Evolutionary conservation across 176 grass and related monocot species (phyloP), one percentile per base, ranked within the genome.

Genomic region (Aegilops longissima): DNA sequence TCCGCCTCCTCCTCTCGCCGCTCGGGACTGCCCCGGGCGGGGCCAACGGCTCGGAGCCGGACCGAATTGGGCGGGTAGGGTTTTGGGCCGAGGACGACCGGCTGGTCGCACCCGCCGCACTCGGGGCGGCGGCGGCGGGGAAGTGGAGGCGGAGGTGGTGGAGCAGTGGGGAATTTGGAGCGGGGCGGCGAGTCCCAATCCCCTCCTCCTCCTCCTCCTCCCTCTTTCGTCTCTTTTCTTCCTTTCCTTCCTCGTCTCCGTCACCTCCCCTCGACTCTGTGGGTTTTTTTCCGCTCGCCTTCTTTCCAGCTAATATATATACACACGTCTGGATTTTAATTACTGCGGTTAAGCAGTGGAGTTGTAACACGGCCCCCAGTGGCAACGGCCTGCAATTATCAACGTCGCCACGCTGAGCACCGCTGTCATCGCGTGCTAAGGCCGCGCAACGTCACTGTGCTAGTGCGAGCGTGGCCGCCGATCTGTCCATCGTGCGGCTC

Each of bases 121-220:
- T 78, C 16, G n/a, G 30, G 44, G 61, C 20, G 2, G 62, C 21
- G 33, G 65, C 1, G 65, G 75, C 61, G 10, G 70, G 29, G 38
- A 23, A 9, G 25, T 30, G 56, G 83, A 13, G 82, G 75, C 1
- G 69, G 84, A 13, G 82, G 75, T 3, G 69, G 84, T 0, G 84
- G 81, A 33, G 82, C 77, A 82, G 71, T 58, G 78, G 82, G 82
- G 77, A 88, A 88, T 88, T 91, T 63, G 81, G 85, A 75, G 76
- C 68, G 67, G 51, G 81, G 25, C 61, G 90, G 82, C 70, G 82
- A 86, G 68, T 90, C 90, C 88, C 85, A 88, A 78, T 91, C 83
- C 88, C 67, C 72, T 75, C 72, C 72, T 44, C 16, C 23, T 42
- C 14, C 31, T 44, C 10, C 42, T 74, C 75, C 66, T 79, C 13